Conservation (phyloP, 2,329 filamentous ascomycete genomes). For the Zymoseptoria passerinii region DNA sequence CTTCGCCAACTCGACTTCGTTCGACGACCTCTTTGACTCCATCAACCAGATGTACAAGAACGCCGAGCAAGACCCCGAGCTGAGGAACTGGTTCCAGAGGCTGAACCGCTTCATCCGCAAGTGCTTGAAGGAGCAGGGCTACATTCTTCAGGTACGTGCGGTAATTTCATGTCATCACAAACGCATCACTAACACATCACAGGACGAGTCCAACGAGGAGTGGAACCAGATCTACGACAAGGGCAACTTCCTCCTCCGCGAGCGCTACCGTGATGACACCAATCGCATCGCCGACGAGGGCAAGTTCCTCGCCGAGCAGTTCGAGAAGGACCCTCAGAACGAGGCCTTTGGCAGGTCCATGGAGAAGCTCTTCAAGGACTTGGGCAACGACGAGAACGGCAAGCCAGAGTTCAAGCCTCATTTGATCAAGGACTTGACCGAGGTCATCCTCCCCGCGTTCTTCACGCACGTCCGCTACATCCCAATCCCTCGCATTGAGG, state of each 20-base stretch:
- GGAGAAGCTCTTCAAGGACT: constrained; percentile 77
- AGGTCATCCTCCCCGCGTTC: constrained; percentile 73
- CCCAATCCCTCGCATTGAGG: constrained; percentile 89
- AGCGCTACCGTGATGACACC: constrained; percentile 79
- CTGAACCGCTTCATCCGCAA: constrained; percentile 71
- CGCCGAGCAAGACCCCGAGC: constrained; percentile 76
- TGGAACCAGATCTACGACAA: constrained; percentile 82
- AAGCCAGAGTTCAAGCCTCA: constrained; percentile 89
- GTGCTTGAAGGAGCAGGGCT: constrained; percentile 82
- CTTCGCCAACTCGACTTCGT: constrained; percentile 89
- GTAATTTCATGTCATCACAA: not conserved
- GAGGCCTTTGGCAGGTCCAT: constrained; percentile 66
- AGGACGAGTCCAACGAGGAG: constrained; percentile 67
- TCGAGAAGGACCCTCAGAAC: constrained; percentile 82
- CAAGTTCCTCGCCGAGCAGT: constrained; percentile 83
- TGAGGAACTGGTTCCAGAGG: constrained; percentile 81
- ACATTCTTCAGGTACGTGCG: constrained; percentile 50
- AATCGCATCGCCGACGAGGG: constrained; percentile 80
- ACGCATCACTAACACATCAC: constrained; percentile 22
- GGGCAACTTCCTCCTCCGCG: constrained; percentile 75
- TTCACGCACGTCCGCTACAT: constrained; percentile 85
- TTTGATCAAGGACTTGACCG: constrained; percentile 76
- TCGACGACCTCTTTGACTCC: constrained; percentile 74
- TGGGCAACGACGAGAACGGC: constrained; percentile 80
- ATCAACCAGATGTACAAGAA: constrained; percentile 80